These are phyloP conservation scores for Akebia trifoliata DNA, from an alignment of 164 flowering plant genomes.

Conservation along the genomic window DNA sequence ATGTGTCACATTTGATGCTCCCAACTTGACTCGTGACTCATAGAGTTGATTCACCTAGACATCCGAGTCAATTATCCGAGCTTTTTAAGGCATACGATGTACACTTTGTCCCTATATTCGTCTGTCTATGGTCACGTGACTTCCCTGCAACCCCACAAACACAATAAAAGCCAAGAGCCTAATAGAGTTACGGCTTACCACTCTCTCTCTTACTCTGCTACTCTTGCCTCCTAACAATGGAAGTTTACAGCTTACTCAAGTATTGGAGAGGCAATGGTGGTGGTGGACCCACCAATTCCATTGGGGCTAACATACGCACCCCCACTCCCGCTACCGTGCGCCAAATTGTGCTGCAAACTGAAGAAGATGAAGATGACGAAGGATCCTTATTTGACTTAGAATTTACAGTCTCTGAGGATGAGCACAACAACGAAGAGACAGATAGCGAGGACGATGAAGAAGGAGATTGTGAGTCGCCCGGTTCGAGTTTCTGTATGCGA, in stretches of 20 bases:
- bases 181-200: no score
- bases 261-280: conserved; percentile 52
- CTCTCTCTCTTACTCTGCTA: no score
- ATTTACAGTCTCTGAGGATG: conserved; percentile 44
- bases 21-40: no score
- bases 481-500: conserved; percentile 42
- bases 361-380: conserved; percentile 41
- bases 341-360: not conserved
- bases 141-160: no score
- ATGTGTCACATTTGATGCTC: no score
- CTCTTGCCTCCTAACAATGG: conserved; percentile 94
- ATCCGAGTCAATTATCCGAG: no score
- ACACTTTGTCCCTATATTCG: no score
- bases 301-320: conserved; percentile 5
- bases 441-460: conserved; percentile 9
- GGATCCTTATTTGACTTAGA: conserved; percentile 79
- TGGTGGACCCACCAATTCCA: conserved; percentile 2
- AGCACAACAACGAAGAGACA: conserved; percentile 12
- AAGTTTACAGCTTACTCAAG: conserved; percentile 78
- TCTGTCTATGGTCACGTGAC: no score
- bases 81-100: no score
- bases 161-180: no score
- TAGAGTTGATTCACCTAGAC: no score
- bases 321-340: conserved; percentile 15
- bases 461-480: conserved; percentile 15